Evolutionary conservation across 2,329 filamentous ascomycete genomes (phyloP), one percentile per base, ranked within the genome.

Genomic region (Nemania sp.): DNA sequence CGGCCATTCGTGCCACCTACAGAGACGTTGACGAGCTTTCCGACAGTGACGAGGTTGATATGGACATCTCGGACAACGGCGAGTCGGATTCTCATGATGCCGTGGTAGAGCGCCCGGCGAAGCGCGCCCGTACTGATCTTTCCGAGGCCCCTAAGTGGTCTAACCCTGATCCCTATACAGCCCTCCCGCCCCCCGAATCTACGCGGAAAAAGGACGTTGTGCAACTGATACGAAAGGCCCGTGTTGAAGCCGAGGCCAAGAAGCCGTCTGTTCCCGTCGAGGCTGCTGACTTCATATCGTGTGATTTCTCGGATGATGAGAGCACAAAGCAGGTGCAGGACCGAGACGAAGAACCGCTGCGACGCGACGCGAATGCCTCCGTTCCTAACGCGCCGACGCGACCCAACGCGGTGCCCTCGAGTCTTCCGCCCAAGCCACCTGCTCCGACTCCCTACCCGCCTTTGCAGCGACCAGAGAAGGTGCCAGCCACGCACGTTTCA

Each of bases 91-190:
- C 62, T 82, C n/a, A n/a, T n/a, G 62, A 68, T 58, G 38, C 24
- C 2, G 82, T n/a, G 2, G 82, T 61, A 53, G 77, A 83, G 63
- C 83, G 83, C 13, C 80, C 79, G 2, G 77, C 74, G 56, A 87
- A 87, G 74, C 83, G 84, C 11, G 77, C 77, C 2, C 82, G 83
- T 10, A 78, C 71, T 8, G 57, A 74, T 4, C 59, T 74, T 10
- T 27, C 77, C 4, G 70, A 75, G 22, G n/a, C 49, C 7, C 27
- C 38, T 13, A 94, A 92, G 79, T 98, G 95, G 95, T 97, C 94
- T 4, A 98, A 98, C 74, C 94, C 95, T 3, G 95, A 98, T 78
- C 94, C 94, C 0, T 98, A 98, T 80, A 97, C 93, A 5, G 92
- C 89, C 1, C 84, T 97, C 10, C 95, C 95, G 8, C 94, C 93